Conservation (phyloP, 2,329 filamentous ascomycete species). For the Fusarium albosuccineum region DNA sequence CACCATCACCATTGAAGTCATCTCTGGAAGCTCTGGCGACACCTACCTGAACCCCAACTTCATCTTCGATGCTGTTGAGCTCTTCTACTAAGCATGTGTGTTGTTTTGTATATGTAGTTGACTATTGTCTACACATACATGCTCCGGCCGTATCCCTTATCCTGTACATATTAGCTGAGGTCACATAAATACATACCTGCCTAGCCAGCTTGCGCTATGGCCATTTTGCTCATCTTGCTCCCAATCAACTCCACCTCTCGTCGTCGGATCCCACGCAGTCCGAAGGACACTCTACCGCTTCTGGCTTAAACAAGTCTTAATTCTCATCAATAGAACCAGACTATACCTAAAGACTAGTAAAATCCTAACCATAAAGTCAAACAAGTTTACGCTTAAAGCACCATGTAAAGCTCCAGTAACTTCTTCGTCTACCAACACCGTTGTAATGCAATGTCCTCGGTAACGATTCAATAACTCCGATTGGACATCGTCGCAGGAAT, state of each 20-base stretch:
- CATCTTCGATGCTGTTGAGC: slow-evolving; percentile 47
- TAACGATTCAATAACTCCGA: not conserved
- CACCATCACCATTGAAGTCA: slow-evolving; percentile 71
- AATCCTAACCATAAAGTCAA: too few species aligned
- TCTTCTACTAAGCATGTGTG: slow-evolving; percentile 37
- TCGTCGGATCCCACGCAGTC: too few species aligned
- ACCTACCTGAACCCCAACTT: slow-evolving; percentile 70
- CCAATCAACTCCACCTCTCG: not conserved
- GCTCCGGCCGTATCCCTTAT: slow-evolving; percentile 10
- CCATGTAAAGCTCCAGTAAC: too few species aligned
- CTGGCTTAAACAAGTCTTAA: too few species aligned
- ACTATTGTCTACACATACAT: not conserved
- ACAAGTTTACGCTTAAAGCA: too few species aligned
- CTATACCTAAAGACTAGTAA: too few species aligned
- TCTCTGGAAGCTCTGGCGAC: slow-evolving; percentile 69
- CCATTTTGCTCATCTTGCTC: not conserved
- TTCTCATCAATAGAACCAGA: too few species aligned
- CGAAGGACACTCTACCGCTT: too few species aligned
- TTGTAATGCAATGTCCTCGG: not conserved
- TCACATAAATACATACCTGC: slow-evolving; percentile 12
- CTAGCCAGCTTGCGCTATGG: not conserved
- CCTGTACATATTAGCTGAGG: slow-evolving; percentile 41
- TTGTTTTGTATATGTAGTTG: not conserved
- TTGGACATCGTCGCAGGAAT: not conserved
- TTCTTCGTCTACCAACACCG: too few species aligned